These are phyloP conservation scores for Phoma sp. DNA, from an alignment of 2,329 filamentous ascomycete species.

Conservation along the genomic window DNA sequence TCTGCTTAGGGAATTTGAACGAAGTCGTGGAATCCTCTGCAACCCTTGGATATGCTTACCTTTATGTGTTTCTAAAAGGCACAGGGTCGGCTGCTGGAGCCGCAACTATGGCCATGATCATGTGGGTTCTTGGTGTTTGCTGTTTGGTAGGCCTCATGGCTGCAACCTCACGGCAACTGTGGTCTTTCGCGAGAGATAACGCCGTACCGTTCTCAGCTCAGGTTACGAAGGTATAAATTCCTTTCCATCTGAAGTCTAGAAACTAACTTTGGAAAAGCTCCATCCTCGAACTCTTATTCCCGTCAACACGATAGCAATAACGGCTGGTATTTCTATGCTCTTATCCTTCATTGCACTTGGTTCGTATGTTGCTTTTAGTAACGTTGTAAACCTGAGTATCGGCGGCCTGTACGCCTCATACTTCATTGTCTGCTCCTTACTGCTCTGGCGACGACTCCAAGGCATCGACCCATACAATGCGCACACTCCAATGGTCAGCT, in stretches of 20 bases:
- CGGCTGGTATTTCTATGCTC: not conserved
- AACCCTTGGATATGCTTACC: slow-evolving; percentile 50
- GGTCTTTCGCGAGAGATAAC: slow-evolving; percentile 49
- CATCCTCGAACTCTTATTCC: not conserved
- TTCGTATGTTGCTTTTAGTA: slow-evolving; percentile 10
- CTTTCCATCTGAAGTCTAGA: not conserved
- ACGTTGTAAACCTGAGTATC: slow-evolving; percentile 8
- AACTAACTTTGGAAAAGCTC: not conserved
- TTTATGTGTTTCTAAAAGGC: slow-evolving; percentile 51
- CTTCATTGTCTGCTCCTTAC: slow-evolving; percentile 6
- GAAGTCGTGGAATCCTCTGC: slow-evolving; percentile 15
- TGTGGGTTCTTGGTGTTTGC: slow-evolving; percentile 34
- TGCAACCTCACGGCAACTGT: slow-evolving; percentile 42
- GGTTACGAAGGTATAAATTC: not conserved
- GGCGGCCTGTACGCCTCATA: slow-evolving; percentile 14
- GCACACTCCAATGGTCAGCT: not conserved
- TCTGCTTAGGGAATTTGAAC: slow-evolving; percentile 39
- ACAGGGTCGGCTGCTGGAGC: slow-evolving; percentile 38
- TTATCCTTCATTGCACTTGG: slow-evolving; percentile 15
- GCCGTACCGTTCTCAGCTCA: not conserved
- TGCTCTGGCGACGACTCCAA: slow-evolving; percentile 13
- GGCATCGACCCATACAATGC: not conserved
- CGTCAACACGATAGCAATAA: not conserved
- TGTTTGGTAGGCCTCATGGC: slow-evolving; percentile 39
- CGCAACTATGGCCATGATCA: slow-evolving; percentile 48